Evolutionary conservation across 164 flowering plant genomes (phyloP).

Genomic region (Tinospora cordifolia): DNA sequence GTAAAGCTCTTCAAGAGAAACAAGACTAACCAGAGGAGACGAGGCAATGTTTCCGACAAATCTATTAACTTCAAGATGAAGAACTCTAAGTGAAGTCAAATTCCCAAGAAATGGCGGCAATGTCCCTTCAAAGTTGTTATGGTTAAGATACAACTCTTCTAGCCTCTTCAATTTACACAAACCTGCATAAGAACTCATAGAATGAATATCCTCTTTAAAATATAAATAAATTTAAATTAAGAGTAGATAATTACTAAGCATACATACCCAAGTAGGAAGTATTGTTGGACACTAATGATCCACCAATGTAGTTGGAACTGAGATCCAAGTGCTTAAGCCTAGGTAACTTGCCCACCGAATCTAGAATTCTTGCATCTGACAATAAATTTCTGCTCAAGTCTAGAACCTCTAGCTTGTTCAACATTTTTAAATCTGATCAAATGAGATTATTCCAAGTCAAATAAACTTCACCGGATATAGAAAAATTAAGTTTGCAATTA

Average conservation of each 20-base stretch:
- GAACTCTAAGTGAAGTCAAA: background rate
- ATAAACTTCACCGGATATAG: too few relatives aligned
- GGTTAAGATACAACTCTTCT: background rate
- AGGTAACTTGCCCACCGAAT: background rate
- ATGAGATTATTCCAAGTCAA: too few relatives aligned
- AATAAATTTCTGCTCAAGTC: too few relatives aligned
- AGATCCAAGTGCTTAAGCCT: background rate
- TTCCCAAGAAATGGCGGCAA: background rate
- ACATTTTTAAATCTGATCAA: background rate
- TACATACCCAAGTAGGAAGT: background rate
- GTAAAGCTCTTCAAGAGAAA: background rate
- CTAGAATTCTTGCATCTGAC: background rate
- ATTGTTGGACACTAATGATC: background rate
- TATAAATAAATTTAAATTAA: too few relatives aligned
- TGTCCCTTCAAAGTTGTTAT: background rate
- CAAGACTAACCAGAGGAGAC: background rate
- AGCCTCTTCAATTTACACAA: background rate
- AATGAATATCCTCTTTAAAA: too few relatives aligned
- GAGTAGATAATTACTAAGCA: too few relatives aligned
- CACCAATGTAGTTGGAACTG: background rate
- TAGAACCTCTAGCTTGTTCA: background rate
- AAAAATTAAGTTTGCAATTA: too few relatives aligned
- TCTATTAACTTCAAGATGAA: background rate
- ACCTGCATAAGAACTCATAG: background rate
- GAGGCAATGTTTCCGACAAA: slow-evolving; percentile 1